A percentile compares a stretch with the other conserved stretches of the same genome.
Conservation (phyloP, 2,329 filamentous ascomycete genomes). For the Pseudogymnoascus sp. region DNA sequence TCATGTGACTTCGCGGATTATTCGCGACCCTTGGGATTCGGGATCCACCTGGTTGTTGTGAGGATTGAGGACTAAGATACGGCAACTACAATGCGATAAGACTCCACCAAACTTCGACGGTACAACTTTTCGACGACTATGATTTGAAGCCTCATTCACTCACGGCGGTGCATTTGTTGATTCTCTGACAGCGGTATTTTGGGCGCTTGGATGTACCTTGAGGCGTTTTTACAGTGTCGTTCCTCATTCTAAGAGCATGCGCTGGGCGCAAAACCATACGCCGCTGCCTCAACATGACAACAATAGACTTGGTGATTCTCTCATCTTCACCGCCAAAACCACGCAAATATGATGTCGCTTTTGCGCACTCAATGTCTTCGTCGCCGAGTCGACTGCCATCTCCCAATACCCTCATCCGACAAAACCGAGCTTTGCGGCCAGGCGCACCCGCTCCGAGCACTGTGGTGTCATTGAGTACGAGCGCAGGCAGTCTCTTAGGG, state of each 20-base stretch:
- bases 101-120: neutral
- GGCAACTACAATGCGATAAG: neutral
- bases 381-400: slow-evolving; percentile 38
- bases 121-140: neutral
- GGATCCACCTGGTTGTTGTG: slow-evolving; percentile 2
- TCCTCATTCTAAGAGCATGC: slow-evolving; percentile 17
- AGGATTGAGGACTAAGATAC: neutral
- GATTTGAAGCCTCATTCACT: neutral
- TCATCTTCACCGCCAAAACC: slow-evolving; percentile 32
- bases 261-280: slow-evolving; percentile 18
- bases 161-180: neutral
- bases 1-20: slow-evolving; percentile 8
- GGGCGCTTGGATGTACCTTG: neutral
- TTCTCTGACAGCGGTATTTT: neutral
- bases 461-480: slow-evolving; percentile 34
- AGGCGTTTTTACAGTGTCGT: slow-evolving; percentile 16
- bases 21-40: slow-evolving; percentile 1
- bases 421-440: neutral
- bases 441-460: slow-evolving; percentile 30
- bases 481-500: slow-evolving; percentile 30
- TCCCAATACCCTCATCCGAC: neutral
- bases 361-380: slow-evolving; percentile 18
- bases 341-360: neutral
- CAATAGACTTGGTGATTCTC: slow-evolving; percentile 31
- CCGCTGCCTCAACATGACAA: slow-evolving; percentile 29